Evolutionary conservation across 176 grass and related monocot species (phyloP), one percentile per base, ranked within the genome.

Genomic region (Rhynchospora pubera): DNA sequence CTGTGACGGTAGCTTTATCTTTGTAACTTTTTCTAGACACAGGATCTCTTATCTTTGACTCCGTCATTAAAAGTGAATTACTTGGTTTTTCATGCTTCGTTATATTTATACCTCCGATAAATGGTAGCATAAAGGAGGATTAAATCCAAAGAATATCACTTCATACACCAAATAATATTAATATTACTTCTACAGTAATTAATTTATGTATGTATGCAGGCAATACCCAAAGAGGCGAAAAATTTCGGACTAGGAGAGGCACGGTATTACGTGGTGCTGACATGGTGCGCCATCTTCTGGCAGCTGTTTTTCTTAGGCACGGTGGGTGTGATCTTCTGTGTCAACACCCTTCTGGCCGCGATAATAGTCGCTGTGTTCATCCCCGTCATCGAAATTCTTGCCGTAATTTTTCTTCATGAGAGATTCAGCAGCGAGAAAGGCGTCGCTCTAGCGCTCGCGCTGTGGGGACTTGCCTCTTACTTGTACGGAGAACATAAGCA

Each of bases 381-480:
- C 88, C 93, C 93, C 13, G 67, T 92, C 0, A 89, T 88, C 3
- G 93, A 95, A 83, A 76, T 95, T 57, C 51, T 88, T 9, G 84
- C 60, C 14, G 88, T 95, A 11, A 65, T 95, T 80, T 92, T 95
- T 82, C 86, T 95, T 9, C 77, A 73, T 57, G 93, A 95, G 88
- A 87, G 68, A 85, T 95, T 95, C 86, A 92, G 58, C 82, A 95
- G 90, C 77, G 93, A 92, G 84, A 95, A 95, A 50, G 90, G 90
- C 1, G 84, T 95, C 0, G 93, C 93, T 13, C 93, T 95, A 1
- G 82, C 46, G 82, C 88, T 95, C 42, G 89, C 90, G 24, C 88
- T 95, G 55, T 95, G 93, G 93, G 90, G 93, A 32, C 90, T 95
- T 46, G 83, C 88, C 0, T 95, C 93, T 75, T 95, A 95, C 84